These are phyloP conservation scores for Fragaria iinumae DNA, from an alignment of 306 rosid genomes.

Conservation along the genomic window DNA sequence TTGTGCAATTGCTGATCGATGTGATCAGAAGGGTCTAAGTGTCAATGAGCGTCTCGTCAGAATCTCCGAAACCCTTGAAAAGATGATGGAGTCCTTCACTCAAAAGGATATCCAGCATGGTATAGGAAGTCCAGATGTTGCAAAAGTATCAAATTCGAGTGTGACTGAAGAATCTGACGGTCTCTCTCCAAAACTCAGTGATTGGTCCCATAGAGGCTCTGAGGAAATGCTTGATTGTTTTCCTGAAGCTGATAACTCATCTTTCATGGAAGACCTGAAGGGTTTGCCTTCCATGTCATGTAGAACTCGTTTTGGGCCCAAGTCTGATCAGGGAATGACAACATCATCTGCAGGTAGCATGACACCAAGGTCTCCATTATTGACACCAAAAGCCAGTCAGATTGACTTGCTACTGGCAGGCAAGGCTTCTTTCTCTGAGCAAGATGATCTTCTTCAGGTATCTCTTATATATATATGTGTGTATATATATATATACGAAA, in stretches of 20 bases:
- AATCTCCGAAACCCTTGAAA: slow-evolving; percentile 81
- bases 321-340: slow-evolving; percentile 99
- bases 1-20: slow-evolving; percentile 94
- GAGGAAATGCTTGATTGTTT: slow-evolving; percentile 98
- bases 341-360: slow-evolving; percentile 98
- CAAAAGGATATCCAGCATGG: slow-evolving; percentile 81
- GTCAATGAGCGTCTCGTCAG: slow-evolving; percentile 88
- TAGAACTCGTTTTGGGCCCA: slow-evolving; percentile 97
- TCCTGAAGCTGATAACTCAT: slow-evolving; percentile 81
- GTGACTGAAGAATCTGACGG: slow-evolving; percentile 92
- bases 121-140: slow-evolving; percentile 92
- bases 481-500: background rate
- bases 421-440: slow-evolving; percentile 90
- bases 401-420: slow-evolving; percentile 91
- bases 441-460: slow-evolving; percentile 96
- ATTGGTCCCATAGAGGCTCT: slow-evolving; percentile 95
- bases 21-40: slow-evolving; percentile 86
- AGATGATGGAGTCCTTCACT: slow-evolving; percentile 66
- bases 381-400: slow-evolving; percentile 94
- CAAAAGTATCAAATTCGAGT: slow-evolving; percentile 88
- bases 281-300: slow-evolving; percentile 90
- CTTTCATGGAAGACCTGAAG: slow-evolving; percentile 86
- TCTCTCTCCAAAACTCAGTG: slow-evolving; percentile 89
- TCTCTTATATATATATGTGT: background rate
- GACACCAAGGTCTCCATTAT: slow-evolving; percentile 97